phyloP scores from a whole-genome alignment of 768 basidiomycete genomes.

The Rickenella mellea region DNA sequence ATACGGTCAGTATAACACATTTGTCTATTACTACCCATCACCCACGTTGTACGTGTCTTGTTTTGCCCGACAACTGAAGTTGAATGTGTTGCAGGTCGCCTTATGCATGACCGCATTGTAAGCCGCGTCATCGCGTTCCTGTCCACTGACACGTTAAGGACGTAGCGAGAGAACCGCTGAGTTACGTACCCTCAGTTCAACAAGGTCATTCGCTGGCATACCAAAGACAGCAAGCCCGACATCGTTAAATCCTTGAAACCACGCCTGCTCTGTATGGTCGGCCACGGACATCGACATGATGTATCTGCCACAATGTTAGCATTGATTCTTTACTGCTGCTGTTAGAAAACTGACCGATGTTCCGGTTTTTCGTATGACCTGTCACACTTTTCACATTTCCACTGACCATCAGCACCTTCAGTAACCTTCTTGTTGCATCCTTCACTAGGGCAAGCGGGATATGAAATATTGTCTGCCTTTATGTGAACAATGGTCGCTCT shows the following conservation, averaged over 20 bases:
- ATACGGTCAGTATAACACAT: constrained; percentile 1
- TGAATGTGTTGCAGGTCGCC: constrained; percentile 62
- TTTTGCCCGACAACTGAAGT: constrained; percentile 80
- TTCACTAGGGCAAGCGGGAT: constrained; percentile 78
- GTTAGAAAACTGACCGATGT: constrained; percentile 47
- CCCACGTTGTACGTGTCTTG: constrained; percentile 79
- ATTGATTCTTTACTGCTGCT: neutral
- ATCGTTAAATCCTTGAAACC: constrained; percentile 96
- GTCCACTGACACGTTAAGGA: neutral
- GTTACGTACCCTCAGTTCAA: constrained; percentile 52
- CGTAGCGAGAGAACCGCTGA: neutral
- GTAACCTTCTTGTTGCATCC: constrained; percentile 88
- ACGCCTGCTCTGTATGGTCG: constrained; percentile 84
- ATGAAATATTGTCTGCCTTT: constrained; percentile 71
- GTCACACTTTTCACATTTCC: constrained; percentile 92
- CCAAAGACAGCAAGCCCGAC: constrained; percentile 70
- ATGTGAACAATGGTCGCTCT: constrained; percentile 85
- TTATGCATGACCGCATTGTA: constrained; percentile 52
- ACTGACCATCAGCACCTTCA: constrained; percentile 53
- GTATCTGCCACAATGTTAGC: constrained; percentile 36
- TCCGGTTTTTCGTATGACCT: constrained; percentile 60
- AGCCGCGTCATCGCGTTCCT: constrained; percentile 53
- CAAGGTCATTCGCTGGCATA: constrained; percentile 68
- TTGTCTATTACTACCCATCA: neutral
- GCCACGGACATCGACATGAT: constrained; percentile 79